Evolutionary conservation across 352 stramenopile species (phyloP).

Genomic region (Blastocystis sp.): DNA sequence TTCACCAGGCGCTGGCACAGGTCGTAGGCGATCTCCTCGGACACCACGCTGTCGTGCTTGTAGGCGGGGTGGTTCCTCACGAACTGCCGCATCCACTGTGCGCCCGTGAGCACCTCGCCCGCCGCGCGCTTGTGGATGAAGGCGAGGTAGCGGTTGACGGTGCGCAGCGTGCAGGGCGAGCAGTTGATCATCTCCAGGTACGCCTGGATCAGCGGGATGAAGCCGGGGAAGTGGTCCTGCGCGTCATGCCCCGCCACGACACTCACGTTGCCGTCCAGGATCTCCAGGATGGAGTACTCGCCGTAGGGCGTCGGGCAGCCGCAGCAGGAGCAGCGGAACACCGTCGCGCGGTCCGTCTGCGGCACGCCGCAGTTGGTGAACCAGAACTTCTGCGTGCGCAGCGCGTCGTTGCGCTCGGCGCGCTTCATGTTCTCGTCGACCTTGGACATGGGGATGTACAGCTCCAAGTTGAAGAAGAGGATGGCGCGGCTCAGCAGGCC

Average conservation of each 20-base stretch:
- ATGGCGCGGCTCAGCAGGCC: conserved; percentile 94
- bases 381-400: conserved; percentile 91
- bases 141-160: conserved; percentile 72
- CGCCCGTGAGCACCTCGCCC: conserved; percentile 82
- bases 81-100: conserved; percentile 85
- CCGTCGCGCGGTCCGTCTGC: neutral
- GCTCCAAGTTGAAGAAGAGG: conserved; percentile 96
- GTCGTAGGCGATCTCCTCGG: conserved; percentile 70
- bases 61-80: conserved; percentile 84
- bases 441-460: conserved; percentile 97
- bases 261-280: conserved; percentile 49
- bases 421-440: conserved; percentile 98
- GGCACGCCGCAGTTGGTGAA: conserved; percentile 79
- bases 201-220: conserved; percentile 85
- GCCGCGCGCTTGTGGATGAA: conserved; percentile 83
- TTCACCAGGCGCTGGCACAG: conserved; percentile 65
- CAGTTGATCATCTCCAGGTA: conserved; percentile 88
- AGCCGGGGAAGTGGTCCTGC: conserved; percentile 77
- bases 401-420: conserved; percentile 89
- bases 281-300: conserved; percentile 52
- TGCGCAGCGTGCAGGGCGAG: conserved; percentile 79
- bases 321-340: conserved; percentile 1
- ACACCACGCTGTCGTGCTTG: conserved; percentile 79
- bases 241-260: neutral
- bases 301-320: neutral